These are phyloP conservation scores for Nothomitra cinnamomea DNA, from an alignment of 2,329 filamentous ascomycete species.

Conservation along the genomic window DNA sequence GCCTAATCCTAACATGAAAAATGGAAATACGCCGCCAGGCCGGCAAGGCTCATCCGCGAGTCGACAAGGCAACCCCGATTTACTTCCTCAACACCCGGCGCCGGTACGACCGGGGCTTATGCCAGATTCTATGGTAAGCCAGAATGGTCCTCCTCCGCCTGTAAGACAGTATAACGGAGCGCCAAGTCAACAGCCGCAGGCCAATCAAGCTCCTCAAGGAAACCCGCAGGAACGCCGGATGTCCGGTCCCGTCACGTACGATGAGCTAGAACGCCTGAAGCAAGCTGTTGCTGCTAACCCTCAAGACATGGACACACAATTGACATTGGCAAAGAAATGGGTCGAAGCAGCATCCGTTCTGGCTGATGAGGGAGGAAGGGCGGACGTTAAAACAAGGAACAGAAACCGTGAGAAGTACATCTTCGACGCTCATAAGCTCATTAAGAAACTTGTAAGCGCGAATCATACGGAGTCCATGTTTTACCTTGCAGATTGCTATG, in stretches of 20 bases:
- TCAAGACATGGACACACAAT: constrained; percentile 50
- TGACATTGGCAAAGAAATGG: constrained; percentile 65
- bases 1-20: constrained; percentile 11
- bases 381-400: constrained; percentile 44
- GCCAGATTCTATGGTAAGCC: constrained; percentile 18
- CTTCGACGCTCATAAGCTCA: constrained; percentile 70
- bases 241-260: constrained; percentile 49
- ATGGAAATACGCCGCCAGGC: not conserved
- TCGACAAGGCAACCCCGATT: constrained; percentile 32
- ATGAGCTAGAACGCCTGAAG: constrained; percentile 62
- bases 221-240: constrained; percentile 14
- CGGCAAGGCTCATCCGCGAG: constrained; percentile 7
- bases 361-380: constrained; percentile 55
- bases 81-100: constrained; percentile 36
- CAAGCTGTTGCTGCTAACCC: constrained; percentile 53
- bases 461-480: constrained; percentile 84
- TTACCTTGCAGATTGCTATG: constrained; percentile 76
- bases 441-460: constrained; percentile 67
- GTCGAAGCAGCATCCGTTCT: constrained; percentile 72
- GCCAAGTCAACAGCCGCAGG: constrained; percentile 21
- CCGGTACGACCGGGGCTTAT: constrained; percentile 36
- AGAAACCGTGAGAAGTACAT: constrained; percentile 68
- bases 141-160: constrained; percentile 30
- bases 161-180: constrained; percentile 32
- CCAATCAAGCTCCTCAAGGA: constrained; percentile 16